Base-by-base conservation (phyloP, 768 basidiomycete genomes). In the Pulveroboletus sp. region DNA sequence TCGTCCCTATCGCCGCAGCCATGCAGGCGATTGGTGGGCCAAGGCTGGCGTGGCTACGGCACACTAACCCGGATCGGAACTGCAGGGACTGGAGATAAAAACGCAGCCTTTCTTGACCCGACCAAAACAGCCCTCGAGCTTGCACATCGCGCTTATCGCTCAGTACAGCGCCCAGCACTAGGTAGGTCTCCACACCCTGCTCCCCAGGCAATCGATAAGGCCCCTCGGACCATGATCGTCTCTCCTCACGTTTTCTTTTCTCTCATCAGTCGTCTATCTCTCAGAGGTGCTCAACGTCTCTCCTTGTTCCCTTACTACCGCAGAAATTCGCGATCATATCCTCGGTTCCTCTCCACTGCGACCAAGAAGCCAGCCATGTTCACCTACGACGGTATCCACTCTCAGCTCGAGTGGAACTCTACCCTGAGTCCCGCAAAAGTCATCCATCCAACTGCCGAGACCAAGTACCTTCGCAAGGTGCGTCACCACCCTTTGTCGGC, bases 391-490 rank as follows among this genome's bases (percentile, higher is more conserved):
- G 78, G 78, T 40, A 78, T 83, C 64, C 79, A 81, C 56, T 88
- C 87, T 57, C 92, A 93, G 69, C 83, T 97, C 69, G 87, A 93
- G 71, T 98, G 95, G 95, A 84, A 86, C 63, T 84, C 93, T 42
- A 80, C 79, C 55, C 77, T 97, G 65, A 84, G 76, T 71, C 84
- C 91, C 41, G 73, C 81, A 47, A 78, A 81, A 55, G 83, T 83
- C 39, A 81, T 84, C 39, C 76, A 79, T 35, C 82, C 86, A 51
- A 86, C 81, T 5, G 82, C 89, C 51, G 78, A 83, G 49, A 91
- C 89, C 63, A 93, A 92, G 75, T 91, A 75, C 69, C 72, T 84
- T 60, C 88, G 95, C 74, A 99, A 97, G 84, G 94, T 93, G 53
- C 57, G 78, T 59, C 17, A 26, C 26, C 31, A 56, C 46, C 26